These are phyloP conservation scores for Globisporangium solare DNA, from an alignment of 352 stramenopile species.

Conservation along the genomic window DNA sequence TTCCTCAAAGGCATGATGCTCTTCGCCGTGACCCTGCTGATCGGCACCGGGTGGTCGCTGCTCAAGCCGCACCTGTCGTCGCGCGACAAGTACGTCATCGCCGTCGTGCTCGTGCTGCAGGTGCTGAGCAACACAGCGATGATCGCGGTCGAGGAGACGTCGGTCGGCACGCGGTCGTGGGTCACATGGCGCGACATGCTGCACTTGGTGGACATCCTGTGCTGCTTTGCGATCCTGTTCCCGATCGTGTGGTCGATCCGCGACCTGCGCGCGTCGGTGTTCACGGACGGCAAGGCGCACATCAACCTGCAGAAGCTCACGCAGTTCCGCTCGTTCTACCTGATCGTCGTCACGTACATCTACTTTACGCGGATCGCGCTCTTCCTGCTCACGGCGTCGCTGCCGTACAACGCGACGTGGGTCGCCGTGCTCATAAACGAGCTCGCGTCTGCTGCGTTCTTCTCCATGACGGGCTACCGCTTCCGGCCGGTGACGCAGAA, in stretches of 20 bases:
- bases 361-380: conserved; percentile 98
- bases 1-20: conserved; percentile 95
- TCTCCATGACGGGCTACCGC: conserved; percentile 84
- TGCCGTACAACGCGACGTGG: conserved; percentile 91
- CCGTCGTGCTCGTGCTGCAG: conserved; percentile 90
- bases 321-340: conserved; percentile 96
- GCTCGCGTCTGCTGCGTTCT: conserved; percentile 89
- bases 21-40: conserved; percentile 97
- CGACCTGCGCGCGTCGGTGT: conserved; percentile 67
- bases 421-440: conserved; percentile 61
- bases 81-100: conserved; percentile 93
- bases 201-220: conserved; percentile 95
- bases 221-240: conserved; percentile 94
- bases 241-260: conserved; percentile 97
- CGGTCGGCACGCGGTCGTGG: conserved; percentile 69
- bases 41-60: conserved; percentile 96
- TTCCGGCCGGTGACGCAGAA: conserved; percentile 91
- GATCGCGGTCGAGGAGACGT: conserved; percentile 80
- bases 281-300: conserved; percentile 88
- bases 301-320: conserved; percentile 90
- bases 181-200: conserved; percentile 87
- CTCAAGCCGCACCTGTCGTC: conserved; percentile 94
- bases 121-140: conserved; percentile 94
- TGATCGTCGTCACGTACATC: conserved; percentile 96
- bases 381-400: conserved; percentile 88